Conservation (phyloP, 2,329 filamentous ascomycete species). For the Zymoseptoria crescenta region DNA sequence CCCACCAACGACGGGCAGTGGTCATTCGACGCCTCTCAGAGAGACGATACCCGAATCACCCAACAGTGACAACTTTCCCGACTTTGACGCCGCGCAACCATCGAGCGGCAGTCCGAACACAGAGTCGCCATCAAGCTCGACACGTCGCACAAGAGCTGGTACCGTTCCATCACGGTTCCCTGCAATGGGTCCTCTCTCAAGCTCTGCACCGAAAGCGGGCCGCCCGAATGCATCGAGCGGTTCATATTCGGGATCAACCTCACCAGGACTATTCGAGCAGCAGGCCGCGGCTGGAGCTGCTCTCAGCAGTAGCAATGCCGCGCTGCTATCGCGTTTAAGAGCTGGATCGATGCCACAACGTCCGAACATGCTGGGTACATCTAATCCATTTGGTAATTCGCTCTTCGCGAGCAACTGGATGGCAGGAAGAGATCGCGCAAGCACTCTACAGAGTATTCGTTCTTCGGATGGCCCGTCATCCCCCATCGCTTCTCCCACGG, state of each 20-base stretch:
- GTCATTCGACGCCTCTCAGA: slow-evolving; percentile 88
- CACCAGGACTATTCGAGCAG: slow-evolving; percentile 28
- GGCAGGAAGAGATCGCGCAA: slow-evolving; percentile 69
- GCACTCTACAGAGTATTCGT: slow-evolving; percentile 81
- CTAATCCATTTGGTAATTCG: slow-evolving; percentile 54
- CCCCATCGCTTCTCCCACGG: slow-evolving; percentile 73
- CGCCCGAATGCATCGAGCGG: slow-evolving; percentile 80
- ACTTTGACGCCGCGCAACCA: slow-evolving; percentile 53
- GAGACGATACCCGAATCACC: slow-evolving; percentile 97
- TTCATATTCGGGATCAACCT: slow-evolving; percentile 64
- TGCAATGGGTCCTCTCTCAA: slow-evolving; percentile 54
- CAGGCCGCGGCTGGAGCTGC: slow-evolving; percentile 41
- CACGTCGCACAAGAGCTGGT: slow-evolving; percentile 75
- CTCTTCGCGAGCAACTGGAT: slow-evolving; percentile 86
- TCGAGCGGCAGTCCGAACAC: slow-evolving; percentile 19
- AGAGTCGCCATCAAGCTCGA: slow-evolving; percentile 19
- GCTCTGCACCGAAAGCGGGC: slow-evolving; percentile 61
- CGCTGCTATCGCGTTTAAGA: slow-evolving; percentile 74
- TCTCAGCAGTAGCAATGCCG: slow-evolving; percentile 52
- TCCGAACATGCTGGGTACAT: slow-evolving; percentile 54
- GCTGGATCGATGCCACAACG: slow-evolving; percentile 93
- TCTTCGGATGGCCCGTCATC: slow-evolving; percentile 83
- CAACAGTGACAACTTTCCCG: slow-evolving; percentile 83
- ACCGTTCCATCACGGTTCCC: slow-evolving; percentile 95
- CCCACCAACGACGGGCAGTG: slow-evolving; percentile 88